phyloP scores from a whole-genome alignment of 1,139 yeast genomes.

The Pneumocystis murina region DNA sequence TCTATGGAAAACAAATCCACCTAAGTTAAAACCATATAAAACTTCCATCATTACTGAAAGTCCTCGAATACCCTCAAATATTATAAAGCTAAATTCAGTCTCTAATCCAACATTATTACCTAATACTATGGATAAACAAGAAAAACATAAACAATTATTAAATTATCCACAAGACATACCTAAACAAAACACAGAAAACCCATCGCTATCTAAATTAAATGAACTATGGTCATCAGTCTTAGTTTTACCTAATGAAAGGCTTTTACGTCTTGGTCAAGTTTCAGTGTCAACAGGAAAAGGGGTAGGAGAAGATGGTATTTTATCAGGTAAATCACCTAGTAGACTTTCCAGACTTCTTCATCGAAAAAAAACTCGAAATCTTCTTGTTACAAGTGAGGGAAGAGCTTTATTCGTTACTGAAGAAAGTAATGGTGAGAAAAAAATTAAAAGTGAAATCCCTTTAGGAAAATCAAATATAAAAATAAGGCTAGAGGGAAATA shows the following conservation, averaged over 20 bases:
- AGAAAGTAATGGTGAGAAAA: slow-evolving; percentile 5
- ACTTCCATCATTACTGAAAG: slow-evolving; percentile 20
- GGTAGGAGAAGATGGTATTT: background rate
- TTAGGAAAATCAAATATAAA: slow-evolving; percentile 2
- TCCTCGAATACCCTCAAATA: slow-evolving; percentile 30
- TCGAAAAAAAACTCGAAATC: slow-evolving; percentile 7
- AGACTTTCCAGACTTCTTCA: slow-evolving; percentile 6
- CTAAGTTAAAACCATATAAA: slow-evolving; percentile 63
- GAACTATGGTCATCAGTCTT: slow-evolving; percentile 17
- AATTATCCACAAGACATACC: slow-evolving; percentile 17
- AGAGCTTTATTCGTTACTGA: slow-evolving; percentile 9
- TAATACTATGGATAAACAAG: slow-evolving; percentile 16
- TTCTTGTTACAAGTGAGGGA: slow-evolving; percentile 10
- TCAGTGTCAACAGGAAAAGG: slow-evolving; percentile 4
- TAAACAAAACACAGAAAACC: slow-evolving; percentile 12
- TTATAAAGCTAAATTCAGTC: slow-evolving; percentile 22
- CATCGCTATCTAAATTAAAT: slow-evolving; percentile 14
- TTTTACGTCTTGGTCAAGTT: slow-evolving; percentile 10
- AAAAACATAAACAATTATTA: slow-evolving; percentile 17
- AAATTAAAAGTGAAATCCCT: slow-evolving; percentile 1
- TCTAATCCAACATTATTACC: slow-evolving; percentile 18
- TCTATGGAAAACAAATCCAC: slow-evolving; percentile 61
- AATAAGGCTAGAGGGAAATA: slow-evolving; percentile 1
- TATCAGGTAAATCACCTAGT: background rate
- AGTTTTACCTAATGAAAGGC: slow-evolving; percentile 20